Evolutionary conservation across 345 rosid genomes (phyloP).

Genomic region (Gossypium bickii): DNA sequence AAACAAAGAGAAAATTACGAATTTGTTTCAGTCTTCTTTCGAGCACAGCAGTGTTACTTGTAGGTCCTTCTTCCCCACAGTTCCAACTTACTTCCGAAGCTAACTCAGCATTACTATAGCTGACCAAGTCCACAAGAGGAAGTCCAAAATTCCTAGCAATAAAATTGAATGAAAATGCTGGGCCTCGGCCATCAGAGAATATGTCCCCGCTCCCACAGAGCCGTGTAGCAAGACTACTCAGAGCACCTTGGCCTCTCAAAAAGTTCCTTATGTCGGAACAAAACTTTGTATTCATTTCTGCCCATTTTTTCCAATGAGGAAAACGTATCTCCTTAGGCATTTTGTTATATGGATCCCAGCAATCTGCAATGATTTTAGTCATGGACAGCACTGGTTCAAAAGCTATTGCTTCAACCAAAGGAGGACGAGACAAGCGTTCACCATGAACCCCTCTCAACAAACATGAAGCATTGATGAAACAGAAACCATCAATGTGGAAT

Average conservation of each 20-base stretch:
- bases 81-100: constrained; percentile 88
- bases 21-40: constrained; percentile 82
- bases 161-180: constrained; percentile 75
- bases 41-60: constrained; percentile 55
- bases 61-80: constrained; percentile 93
- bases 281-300: constrained; percentile 63
- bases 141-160: constrained; percentile 73
- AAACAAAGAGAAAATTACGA: constrained; percentile 71
- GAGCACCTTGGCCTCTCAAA: constrained; percentile 62
- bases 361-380: constrained; percentile 76
- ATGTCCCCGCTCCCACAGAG: constrained; percentile 90
- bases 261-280: constrained; percentile 66
- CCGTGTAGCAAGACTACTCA: constrained; percentile 80
- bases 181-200: constrained; percentile 81
- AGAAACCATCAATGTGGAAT: constrained; percentile 85
- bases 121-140: constrained; percentile 80
- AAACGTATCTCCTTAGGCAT: constrained; percentile 42
- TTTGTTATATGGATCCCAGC: constrained; percentile 53
- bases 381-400: constrained; percentile 81
- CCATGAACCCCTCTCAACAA: constrained; percentile 68
- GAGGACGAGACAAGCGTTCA: constrained; percentile 73
- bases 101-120: constrained; percentile 54
- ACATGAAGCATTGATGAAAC: constrained; percentile 71
- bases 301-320: constrained; percentile 96
- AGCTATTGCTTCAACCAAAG: constrained; percentile 78